Base-by-base conservation (phyloP, 2,329 filamentous ascomycete genomes). In the Curvularia spicifera region DNA sequence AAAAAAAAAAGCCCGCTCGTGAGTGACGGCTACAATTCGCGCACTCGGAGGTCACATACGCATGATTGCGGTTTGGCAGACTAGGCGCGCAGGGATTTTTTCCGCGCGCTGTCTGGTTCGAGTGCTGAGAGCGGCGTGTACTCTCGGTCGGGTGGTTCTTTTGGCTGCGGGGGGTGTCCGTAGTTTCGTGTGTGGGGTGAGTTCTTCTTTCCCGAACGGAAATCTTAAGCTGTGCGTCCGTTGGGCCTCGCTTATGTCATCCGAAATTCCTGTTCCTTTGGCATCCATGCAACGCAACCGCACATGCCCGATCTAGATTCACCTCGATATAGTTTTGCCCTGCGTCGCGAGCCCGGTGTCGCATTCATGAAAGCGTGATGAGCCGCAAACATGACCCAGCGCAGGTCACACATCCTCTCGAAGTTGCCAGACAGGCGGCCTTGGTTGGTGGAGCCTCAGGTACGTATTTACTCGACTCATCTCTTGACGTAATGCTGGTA, bases 51-150 rank as follows among this genome's bases (percentile, higher is more conserved):
- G 61, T 53, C 58, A 66, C 80, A 56, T 77, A 82, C 80, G 79
- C 80, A 88, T 88, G 84, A 85, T 88, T 87, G 85, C 83, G 81
- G 80, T 61, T 51, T 55, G 22, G 65, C 61, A 71, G 77, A 72
- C 71, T 75, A 71, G 72, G 76, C 76, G 76, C 75, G 51, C 45
- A 45, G 59, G 65, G 65, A 42, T 60, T 70, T 67, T 29, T 50
- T 40, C 24, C 60, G 74, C 74, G 76, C 76, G 74, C 70, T 76
- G 70, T 68, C 70, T 69, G 68, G 49, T 50, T 52, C 61, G 46
- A 52, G 53, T 69, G 47, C 54, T 57, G 70, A 75, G 71, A 73
- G 71, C 66, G 58, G 62, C 29, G 51, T 54, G 51, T 67, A 67
- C 67, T 68, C 69, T 74, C 72, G 57, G 26, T 52, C 59, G 61